Conservation (phyloP, 306 rosid species). For the Carpinus fangiana region DNA sequence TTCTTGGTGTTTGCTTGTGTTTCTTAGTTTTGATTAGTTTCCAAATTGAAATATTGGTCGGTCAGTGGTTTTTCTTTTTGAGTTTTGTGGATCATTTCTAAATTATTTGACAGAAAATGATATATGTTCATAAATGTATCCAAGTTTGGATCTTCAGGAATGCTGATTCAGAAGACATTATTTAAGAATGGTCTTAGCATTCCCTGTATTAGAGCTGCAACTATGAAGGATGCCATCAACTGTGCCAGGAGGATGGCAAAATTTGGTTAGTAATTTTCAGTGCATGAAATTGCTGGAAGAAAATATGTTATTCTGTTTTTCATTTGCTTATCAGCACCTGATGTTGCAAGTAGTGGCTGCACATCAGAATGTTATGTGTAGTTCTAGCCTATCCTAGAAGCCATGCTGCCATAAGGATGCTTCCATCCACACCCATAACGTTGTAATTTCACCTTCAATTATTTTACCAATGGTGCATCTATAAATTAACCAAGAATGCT, state of each 20-base stretch:
- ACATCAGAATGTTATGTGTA: background rate
- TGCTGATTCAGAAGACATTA: slow-evolving; percentile 31
- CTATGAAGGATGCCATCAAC: slow-evolving; percentile 29
- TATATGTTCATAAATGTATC: background rate
- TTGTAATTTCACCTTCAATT: background rate
- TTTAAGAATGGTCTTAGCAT: slow-evolving; percentile 27
- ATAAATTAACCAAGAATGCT: background rate
- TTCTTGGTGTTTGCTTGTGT: background rate
- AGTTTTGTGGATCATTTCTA: background rate
- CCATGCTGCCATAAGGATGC: background rate
- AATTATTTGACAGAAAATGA: slow-evolving; percentile 1
- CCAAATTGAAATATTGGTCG: background rate
- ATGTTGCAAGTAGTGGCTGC: background rate
- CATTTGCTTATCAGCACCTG: background rate
- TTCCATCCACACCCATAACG: background rate
- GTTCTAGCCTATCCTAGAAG: background rate
- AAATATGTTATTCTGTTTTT: background rate
- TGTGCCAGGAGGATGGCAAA: slow-evolving; percentile 28
- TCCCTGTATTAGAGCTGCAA: slow-evolving; percentile 27
- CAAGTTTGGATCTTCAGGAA: slow-evolving; percentile 32
- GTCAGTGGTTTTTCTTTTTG: background rate
- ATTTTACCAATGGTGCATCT: background rate
- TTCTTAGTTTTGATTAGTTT: background rate
- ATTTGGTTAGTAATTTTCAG: slow-evolving; percentile 19
- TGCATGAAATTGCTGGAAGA: background rate